Base-by-base conservation (phyloP, 805 yeast species). In the Alloascoidea hylecoeti region DNA sequence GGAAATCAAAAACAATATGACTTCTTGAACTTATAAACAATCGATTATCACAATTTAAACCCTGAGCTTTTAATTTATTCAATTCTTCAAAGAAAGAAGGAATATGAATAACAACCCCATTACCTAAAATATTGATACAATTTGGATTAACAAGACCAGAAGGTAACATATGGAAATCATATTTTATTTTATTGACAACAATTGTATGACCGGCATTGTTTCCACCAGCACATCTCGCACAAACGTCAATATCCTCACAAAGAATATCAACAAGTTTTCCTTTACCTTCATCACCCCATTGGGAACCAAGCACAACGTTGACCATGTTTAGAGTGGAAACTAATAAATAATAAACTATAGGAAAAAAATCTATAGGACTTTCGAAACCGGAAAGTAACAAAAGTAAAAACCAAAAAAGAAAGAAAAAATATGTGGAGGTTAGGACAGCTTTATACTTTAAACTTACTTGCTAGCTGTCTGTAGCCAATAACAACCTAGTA, bases 231-330 rank as follows among this genome's bases (percentile, higher is more conserved):
- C 97, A 89, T 58, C 99, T 75, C 18, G 97, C 96, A 58, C 96
- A 94, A 33, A 92, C 89, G 49, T 92, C 97, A 50, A 92, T 80
- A 48, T 84, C 77, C 52, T 89, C 97, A 62, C 97, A 94, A 38
- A 92, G 70, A 40, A 92, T 67, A 58, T 92, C 98, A 37, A 92
- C 99, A 42, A 92, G 72, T 62, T 92, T 92, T 42, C 99, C 99
- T 58, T 92, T 92, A 57, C 99, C 99, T 74, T 92, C 99, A 57
- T 92, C 99, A 46, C 99, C 99, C 99, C 99, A 92, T 64, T 92
- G 99, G 62, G 97, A 68, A 42, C 99, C 99, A 52, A 92, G 70
- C 39, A 92, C 99, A 46, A 92, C 97, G 65, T 79, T 81, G 58
- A 83, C 79, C 88, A 78, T 78, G 33, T 33, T 36, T 30, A 12